phyloP scores from a whole-genome alignment of 1,284 basidiomycete species.

The Cryptococcus floricola region DNA sequence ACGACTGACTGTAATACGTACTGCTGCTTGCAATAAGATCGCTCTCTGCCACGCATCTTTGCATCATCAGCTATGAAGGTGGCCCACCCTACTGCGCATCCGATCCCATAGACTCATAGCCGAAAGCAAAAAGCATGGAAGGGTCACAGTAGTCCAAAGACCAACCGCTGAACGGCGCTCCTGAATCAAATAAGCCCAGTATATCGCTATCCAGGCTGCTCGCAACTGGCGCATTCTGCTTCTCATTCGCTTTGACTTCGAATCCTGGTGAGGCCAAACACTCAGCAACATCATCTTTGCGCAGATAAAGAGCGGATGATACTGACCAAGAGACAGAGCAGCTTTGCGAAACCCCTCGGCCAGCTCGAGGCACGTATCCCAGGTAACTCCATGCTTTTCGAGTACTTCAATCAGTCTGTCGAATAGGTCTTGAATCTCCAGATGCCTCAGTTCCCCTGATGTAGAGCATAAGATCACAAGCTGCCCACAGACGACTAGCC shows the following conservation, averaged over 20 bases:
- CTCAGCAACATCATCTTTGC: not conserved
- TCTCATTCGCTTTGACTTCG: not conserved
- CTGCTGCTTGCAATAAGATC: no score
- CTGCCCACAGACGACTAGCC: slow-evolving; percentile 19
- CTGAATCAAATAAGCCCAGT: not conserved
- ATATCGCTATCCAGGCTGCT: not conserved
- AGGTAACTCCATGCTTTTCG: slow-evolving; percentile 10
- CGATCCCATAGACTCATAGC: not conserved
- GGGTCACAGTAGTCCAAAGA: not conserved
- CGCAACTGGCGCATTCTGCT: not conserved
- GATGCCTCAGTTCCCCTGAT: slow-evolving; percentile 18
- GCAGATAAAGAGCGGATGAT: not conserved
- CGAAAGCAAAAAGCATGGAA: not conserved
- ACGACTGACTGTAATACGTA: no score
- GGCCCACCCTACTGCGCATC: not conserved
- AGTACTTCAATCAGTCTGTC: slow-evolving; percentile 14
- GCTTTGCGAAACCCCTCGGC: slow-evolving; percentile 10
- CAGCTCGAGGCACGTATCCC: slow-evolving; percentile 13
- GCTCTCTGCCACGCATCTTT: no score
- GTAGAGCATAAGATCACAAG: slow-evolving; percentile 19
- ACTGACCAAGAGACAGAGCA: slow-evolving; percentile 9
- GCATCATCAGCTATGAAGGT: no score
- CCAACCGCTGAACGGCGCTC: not conserved
- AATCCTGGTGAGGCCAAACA: not conserved
- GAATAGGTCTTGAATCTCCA: slow-evolving; percentile 14